A percentile compares a stretch with the other conserved stretches of the same genome.
Evolutionary conservation across 228 moss, liverwort and hornwort genomes (phyloP).

Genomic region (Sphagnum magellanicum): DNA sequence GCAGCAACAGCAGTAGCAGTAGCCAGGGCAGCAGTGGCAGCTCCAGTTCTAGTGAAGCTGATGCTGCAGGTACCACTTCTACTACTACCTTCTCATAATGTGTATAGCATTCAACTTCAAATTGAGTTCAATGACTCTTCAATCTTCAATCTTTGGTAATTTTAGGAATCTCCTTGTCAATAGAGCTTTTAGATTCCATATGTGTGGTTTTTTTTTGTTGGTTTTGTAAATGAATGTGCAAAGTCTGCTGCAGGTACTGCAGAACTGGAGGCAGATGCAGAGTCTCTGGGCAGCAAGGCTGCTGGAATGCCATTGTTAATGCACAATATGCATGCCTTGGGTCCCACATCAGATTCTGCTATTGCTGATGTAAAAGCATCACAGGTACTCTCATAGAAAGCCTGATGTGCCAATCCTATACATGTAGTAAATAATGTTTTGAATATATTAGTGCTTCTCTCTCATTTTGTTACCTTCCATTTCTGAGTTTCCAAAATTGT

Average conservation of each 20-base stretch:
- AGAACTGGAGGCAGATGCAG: constrained; percentile 90
- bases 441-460: neutral
- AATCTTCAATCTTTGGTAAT: too few relatives aligned
- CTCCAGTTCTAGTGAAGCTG: constrained; percentile 81
- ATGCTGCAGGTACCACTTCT: constrained; percentile 40
- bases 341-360: constrained; percentile 36
- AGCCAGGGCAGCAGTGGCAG: constrained; percentile 82
- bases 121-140: neutral
- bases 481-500: too few relatives aligned
- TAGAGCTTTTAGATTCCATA: too few relatives aligned
- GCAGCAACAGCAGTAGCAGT: constrained; percentile 71
- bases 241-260: constrained; percentile 25
- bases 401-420: neutral
- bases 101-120: neutral
- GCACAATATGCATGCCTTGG: constrained; percentile 40
- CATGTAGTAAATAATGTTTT: neutral
- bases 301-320: constrained; percentile 34
- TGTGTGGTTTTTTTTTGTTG: too few relatives aligned
- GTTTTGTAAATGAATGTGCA: too few relatives aligned
- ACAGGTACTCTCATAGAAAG: constrained; percentile 8
- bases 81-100: neutral
- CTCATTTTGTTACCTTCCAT: too few relatives aligned
- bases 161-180: too few relatives aligned
- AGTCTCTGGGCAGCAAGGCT: constrained; percentile 72
- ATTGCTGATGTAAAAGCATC: constrained; percentile 38